Base-by-base conservation (phyloP, 805 yeast species). In the Citeromyces matritensis region DNA sequence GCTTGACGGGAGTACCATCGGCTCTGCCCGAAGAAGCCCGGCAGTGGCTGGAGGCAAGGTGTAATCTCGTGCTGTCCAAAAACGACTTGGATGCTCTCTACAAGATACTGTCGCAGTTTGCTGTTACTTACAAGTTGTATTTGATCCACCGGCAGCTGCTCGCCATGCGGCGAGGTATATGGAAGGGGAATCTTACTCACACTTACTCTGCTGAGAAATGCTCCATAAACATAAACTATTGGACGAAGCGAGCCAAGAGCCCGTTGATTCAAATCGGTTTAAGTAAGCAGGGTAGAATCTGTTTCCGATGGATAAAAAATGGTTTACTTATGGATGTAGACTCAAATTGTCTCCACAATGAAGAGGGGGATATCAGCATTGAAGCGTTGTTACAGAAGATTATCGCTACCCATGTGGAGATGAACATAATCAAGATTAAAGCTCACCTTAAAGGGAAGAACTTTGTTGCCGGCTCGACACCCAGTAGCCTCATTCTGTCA, bases 101-200 rank as follows among this genome's bases (percentile, higher is more conserved):
- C 40, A 68, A 60, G 24, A 55, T 75, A 1, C 51, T 80, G 27
- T 71, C 72, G 36, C 58, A 61, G 32, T 77, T 73, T 44, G 56
- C 82, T 10, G 65, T 69, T n/a, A 66, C 74, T 15, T 73, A 71
- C 54, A 77, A 76, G 43, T 56, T 81, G 9, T 68, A 74, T 38
- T 47, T 72, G 12, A 53, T 81, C 3, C 71, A 76, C 31, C 57
- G 65, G 29, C 80, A 76, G 42, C 49, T 81, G 35, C 55, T 58
- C 23, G 61, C 59, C 13, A 49, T 77, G 32, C 59, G 69, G 39
- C 51, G 55, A 34, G 60, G 65, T 4, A 42, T 63, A 4, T 78
- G 84, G 84, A 58, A 70, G 32, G 65, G 71, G 6, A 69, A 68
- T 30, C 45, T 82, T 27, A 67, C 69, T 27, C 80, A 71, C 48